Percentiles rank a stretch among this genome's conserved stretches.
phyloP scores from a whole-genome alignment of 83 land plant species.

The Thuja plicata region DNA sequence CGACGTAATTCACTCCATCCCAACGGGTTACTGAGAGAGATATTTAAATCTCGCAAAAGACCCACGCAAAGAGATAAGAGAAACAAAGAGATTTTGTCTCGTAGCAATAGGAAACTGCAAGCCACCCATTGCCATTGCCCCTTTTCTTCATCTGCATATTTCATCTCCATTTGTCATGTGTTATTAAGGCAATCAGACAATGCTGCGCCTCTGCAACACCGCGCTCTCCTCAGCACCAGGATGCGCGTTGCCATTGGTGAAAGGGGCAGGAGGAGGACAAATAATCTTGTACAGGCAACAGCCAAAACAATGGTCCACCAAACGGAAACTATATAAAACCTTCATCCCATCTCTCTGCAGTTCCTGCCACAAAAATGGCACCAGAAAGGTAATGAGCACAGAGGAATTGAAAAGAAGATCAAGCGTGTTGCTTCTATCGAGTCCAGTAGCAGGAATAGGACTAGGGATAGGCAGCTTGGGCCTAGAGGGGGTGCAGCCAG shows the following conservation, averaged over 20 bases:
- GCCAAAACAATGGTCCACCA: not conserved
- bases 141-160: not conserved
- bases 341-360: not conserved
- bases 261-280: not conserved
- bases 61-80: not conserved
- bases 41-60: too few species aligned
- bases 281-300: not conserved
- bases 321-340: not conserved
- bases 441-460: slow-evolving; percentile 12
- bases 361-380: not conserved
- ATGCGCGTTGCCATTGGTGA: not conserved
- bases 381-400: not conserved
- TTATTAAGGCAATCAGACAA: not conserved
- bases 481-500: slow-evolving; percentile 66
- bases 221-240: not conserved
- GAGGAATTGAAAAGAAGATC: not conserved
- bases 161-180: not conserved
- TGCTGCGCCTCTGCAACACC: not conserved
- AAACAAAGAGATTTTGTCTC: not conserved
- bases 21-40: too few species aligned
- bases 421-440: slow-evolving; percentile 6
- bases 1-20: too few species aligned
- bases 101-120: not conserved
- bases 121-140: not conserved
- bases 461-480: slow-evolving; percentile 4